Conservation (phyloP, 2,329 filamentous ascomycete genomes). For the Elsinoe ampelina region DNA sequence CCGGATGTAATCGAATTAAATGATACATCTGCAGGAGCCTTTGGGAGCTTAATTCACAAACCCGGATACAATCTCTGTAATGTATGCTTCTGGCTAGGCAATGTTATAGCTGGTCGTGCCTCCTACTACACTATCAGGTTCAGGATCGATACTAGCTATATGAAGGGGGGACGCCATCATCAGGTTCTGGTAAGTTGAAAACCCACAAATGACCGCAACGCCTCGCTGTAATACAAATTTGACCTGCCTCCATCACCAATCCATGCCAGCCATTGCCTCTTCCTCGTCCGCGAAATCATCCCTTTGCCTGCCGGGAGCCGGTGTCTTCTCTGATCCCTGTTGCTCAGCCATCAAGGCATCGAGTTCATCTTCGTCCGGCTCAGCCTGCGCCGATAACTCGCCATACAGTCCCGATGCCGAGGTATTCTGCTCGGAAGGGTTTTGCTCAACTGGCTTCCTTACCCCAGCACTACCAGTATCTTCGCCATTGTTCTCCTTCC, state of each 20-base stretch:
- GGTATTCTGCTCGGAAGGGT: slow-evolving; percentile 14
- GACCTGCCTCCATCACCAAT: slow-evolving; percentile 38
- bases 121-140: too few relatives aligned
- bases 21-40: too few relatives aligned
- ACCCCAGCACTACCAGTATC: neutral
- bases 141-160: too few relatives aligned
- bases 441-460: neutral
- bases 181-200: too few relatives aligned
- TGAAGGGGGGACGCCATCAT: too few relatives aligned
- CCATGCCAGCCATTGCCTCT: slow-evolving; percentile 51
- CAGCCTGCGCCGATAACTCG: slow-evolving; percentile 19
- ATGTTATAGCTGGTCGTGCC: too few relatives aligned
- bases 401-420: slow-evolving; percentile 16
- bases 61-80: too few relatives aligned
- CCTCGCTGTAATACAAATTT: neutral
- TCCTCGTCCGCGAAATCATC: slow-evolving; percentile 53
- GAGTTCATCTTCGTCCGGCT: slow-evolving; percentile 44
- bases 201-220: neutral
- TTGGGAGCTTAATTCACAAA: too few relatives aligned
- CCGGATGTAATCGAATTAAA: too few relatives aligned
- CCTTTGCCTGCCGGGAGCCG: slow-evolving; percentile 12
- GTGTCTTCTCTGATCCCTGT: slow-evolving; percentile 5
- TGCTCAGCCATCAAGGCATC: slow-evolving; percentile 45
- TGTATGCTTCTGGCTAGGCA: too few relatives aligned
- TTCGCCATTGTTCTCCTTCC: neutral